Evolutionary conservation across 2,329 filamentous ascomycete genomes (phyloP).

Genomic region (Ophiostoma tasmaniense): DNA sequence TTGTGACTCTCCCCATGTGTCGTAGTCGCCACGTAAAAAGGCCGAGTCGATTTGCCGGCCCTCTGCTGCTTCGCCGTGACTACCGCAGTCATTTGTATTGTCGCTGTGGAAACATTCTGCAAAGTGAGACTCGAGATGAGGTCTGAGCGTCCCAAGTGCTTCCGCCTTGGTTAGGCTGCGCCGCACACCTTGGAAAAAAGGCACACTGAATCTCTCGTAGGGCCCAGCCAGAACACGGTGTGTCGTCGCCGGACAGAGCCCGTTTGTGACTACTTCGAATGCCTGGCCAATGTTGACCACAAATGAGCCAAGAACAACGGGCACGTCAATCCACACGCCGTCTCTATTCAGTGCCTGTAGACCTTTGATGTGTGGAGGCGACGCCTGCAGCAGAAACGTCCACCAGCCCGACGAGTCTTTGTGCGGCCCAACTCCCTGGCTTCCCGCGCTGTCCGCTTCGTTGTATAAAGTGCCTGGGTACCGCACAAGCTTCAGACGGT

Average conservation of each 20-base stretch:
- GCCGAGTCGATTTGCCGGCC: slow-evolving; percentile 36
- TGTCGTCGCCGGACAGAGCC: not conserved
- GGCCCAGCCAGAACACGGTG: not conserved
- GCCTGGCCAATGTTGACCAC: not conserved
- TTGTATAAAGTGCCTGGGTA: not conserved
- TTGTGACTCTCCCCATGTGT: slow-evolving; percentile 48
- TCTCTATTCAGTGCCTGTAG: not conserved
- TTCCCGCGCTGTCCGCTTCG: not conserved
- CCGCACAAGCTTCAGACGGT: not conserved
- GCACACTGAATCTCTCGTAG: not conserved
- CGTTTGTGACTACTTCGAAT: not conserved
- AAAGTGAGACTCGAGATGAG: not conserved
- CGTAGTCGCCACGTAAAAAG: slow-evolving; percentile 41
- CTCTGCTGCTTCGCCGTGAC: not conserved
- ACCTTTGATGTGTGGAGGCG: slow-evolving; percentile 37
- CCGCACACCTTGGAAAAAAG: not conserved
- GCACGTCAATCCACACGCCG: not conserved
- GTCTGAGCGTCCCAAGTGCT: not conserved
- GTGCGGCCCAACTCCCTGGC: slow-evolving; percentile 52
- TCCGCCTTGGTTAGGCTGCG: not conserved
- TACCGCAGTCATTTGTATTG: not conserved
- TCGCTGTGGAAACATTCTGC: not conserved
- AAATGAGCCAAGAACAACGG: not conserved
- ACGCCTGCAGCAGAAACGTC: slow-evolving; percentile 55
- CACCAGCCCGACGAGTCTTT: slow-evolving; percentile 57